phyloP scores from a whole-genome alignment of 2,329 filamentous ascomycete species.

The Talaromyces amestolkiae region DNA sequence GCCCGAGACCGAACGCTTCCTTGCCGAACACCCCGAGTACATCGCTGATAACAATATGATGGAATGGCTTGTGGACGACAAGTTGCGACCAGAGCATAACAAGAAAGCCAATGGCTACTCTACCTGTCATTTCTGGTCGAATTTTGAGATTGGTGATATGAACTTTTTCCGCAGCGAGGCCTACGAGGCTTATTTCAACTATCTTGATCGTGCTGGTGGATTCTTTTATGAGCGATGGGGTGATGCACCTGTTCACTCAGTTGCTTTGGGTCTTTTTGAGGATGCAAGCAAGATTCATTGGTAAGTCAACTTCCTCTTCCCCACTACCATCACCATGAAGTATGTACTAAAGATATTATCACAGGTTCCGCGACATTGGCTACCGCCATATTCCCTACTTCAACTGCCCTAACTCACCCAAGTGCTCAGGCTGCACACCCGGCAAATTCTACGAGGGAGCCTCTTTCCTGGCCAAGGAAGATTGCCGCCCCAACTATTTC shows the following conservation, averaged over 20 bases:
- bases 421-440: slow-evolving; percentile 83
- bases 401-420: slow-evolving; percentile 96
- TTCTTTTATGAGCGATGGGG: slow-evolving; percentile 99
- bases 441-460: slow-evolving; percentile 89
- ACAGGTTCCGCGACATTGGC: slow-evolving; percentile 96
- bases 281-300: slow-evolving; percentile 89
- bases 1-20: slow-evolving; percentile 92
- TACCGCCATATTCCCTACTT: slow-evolving; percentile 99
- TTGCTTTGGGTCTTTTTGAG: slow-evolving; percentile 87
- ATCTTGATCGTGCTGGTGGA: slow-evolving; percentile 87
- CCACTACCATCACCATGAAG: neutral
- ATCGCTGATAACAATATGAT: slow-evolving; percentile 81
- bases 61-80: slow-evolving; percentile 78
- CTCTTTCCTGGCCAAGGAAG: slow-evolving; percentile 79
- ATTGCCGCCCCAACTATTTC: slow-evolving; percentile 96
- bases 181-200: slow-evolving; percentile 95
- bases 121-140: slow-evolving; percentile 98
- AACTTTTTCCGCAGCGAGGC: slow-evolving; percentile 84
- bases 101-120: slow-evolving; percentile 85
- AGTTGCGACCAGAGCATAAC: slow-evolving; percentile 75
- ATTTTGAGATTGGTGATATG: slow-evolving; percentile 95
- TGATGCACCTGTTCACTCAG: slow-evolving; percentile 93
- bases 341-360: neutral
- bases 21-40: slow-evolving; percentile 78
- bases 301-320: slow-evolving; percentile 52